Conservation (phyloP, 257 asterid species). For the Prunella vulgaris region DNA sequence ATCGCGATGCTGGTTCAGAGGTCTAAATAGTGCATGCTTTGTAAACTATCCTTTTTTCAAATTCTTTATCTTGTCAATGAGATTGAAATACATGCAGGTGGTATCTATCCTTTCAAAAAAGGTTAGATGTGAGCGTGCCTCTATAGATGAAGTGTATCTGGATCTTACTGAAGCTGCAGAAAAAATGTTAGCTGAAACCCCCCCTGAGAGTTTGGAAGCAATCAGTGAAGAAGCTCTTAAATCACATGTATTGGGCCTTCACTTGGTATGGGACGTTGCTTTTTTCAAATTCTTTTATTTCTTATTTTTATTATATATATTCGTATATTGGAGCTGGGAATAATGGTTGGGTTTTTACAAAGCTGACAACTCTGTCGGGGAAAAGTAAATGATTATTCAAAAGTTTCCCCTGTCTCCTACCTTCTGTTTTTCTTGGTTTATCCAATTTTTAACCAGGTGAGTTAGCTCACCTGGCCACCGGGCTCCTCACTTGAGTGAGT, state of each 20-base stretch:
- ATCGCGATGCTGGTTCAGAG: slow-evolving; percentile 94
- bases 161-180: slow-evolving; percentile 94
- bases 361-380: neutral
- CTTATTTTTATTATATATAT: neutral
- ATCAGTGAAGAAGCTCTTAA: slow-evolving; percentile 66
- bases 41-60: slow-evolving; percentile 5
- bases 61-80: slow-evolving; percentile 14
- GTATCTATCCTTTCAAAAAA: slow-evolving; percentile 76
- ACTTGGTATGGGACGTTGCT: slow-evolving; percentile 37
- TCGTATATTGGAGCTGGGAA: neutral
- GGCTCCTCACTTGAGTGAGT: no score
- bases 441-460: no score
- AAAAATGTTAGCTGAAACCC: slow-evolving; percentile 61
- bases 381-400: slow-evolving; percentile 1
- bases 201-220: slow-evolving; percentile 46
- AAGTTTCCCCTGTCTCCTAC: neutral
- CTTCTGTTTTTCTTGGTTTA: neutral
- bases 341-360: neutral
- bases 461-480: no score
- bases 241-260: slow-evolving; percentile 85
- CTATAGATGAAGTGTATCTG: slow-evolving; percentile 95
- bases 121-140: slow-evolving; percentile 96
- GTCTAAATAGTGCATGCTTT: slow-evolving; percentile 29
- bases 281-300: neutral
- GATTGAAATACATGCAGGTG: slow-evolving; percentile 46